Evolutionary conservation across 352 stramenopile species (phyloP).

Genomic region (Phytophthora boehmeriae): DNA sequence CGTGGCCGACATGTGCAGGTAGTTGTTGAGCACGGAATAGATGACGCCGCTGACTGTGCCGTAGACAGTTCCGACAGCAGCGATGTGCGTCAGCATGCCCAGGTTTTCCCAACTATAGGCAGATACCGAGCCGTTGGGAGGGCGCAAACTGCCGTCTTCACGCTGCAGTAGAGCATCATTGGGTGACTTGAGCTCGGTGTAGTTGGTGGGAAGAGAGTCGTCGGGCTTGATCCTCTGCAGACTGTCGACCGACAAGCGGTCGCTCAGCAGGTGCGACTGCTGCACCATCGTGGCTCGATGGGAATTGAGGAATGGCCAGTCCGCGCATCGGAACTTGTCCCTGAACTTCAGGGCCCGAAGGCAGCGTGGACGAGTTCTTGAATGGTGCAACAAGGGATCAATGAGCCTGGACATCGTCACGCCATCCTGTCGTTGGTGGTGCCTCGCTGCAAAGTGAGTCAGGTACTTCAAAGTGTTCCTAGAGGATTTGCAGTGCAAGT

Average conservation of each 20-base stretch:
- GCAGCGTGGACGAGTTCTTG: too few relatives aligned
- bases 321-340: neutral
- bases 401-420: too few relatives aligned
- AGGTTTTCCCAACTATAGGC: conserved; percentile 40
- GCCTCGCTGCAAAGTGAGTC: too few relatives aligned
- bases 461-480: too few relatives aligned
- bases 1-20: conserved; percentile 57
- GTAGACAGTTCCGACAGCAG: conserved; percentile 49
- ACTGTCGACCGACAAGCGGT: conserved; percentile 30
- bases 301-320: conserved; percentile 10
- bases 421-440: too few relatives aligned
- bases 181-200: conserved; percentile 33
- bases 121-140: conserved; percentile 25
- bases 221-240: conserved; percentile 13
- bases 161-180: neutral
- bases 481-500: too few relatives aligned
- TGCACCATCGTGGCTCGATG: conserved; percentile 9
- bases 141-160: conserved; percentile 21
- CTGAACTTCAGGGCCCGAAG: too few relatives aligned
- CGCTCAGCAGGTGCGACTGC: conserved; percentile 8
- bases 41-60: conserved; percentile 37
- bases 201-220: conserved; percentile 17
- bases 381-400: too few relatives aligned
- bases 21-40: conserved; percentile 66
- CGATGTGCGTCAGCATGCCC: conserved; percentile 49